Conservation (phyloP, 192 early-diverging fungal genomes). For the Dimargaris cristalligena region DNA sequence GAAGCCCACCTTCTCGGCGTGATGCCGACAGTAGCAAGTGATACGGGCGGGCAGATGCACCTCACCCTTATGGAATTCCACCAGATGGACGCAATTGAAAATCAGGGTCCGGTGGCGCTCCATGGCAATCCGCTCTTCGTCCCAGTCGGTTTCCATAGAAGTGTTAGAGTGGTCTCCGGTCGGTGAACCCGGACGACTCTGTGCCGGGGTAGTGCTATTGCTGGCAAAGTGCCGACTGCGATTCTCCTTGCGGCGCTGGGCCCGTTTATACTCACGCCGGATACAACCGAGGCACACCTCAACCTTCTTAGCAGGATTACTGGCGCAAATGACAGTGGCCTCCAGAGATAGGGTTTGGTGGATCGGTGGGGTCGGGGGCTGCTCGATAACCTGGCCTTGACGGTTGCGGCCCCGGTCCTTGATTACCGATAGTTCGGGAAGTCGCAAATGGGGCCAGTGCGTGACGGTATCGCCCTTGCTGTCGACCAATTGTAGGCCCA, state of each 20-base stretch:
- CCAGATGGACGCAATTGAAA: constrained; percentile 72
- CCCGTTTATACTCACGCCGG: constrained; percentile 61
- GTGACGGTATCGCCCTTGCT: constrained; percentile 47
- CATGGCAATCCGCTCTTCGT: constrained; percentile 44
- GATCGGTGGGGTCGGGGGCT: constrained; percentile 21
- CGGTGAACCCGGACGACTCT: constrained; percentile 34
- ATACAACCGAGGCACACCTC: constrained; percentile 71
- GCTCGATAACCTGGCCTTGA: constrained; percentile 20
- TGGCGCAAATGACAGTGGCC: constrained; percentile 71
- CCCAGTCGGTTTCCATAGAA: constrained; percentile 38
- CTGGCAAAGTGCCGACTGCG: constrained; percentile 22
- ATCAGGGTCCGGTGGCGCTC: constrained; percentile 70
- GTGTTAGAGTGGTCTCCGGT: constrained; percentile 21
- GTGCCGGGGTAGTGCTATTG: constrained; percentile 34
- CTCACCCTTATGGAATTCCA: constrained; percentile 82
- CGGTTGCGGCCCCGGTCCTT: constrained; percentile 53
- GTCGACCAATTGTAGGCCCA: constrained; percentile 68
- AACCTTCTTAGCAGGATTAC: constrained; percentile 54
- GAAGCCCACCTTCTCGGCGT: constrained; percentile 86
- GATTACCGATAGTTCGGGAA: constrained; percentile 71
- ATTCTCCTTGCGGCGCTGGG: constrained; percentile 35
- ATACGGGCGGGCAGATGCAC: constrained; percentile 78
- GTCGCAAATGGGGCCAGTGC: constrained; percentile 65
- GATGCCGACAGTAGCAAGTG: constrained; percentile 94
- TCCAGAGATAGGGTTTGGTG: constrained; percentile 53